Conservation (phyloP, 106 monocot species). For the Acorus gramineus region DNA sequence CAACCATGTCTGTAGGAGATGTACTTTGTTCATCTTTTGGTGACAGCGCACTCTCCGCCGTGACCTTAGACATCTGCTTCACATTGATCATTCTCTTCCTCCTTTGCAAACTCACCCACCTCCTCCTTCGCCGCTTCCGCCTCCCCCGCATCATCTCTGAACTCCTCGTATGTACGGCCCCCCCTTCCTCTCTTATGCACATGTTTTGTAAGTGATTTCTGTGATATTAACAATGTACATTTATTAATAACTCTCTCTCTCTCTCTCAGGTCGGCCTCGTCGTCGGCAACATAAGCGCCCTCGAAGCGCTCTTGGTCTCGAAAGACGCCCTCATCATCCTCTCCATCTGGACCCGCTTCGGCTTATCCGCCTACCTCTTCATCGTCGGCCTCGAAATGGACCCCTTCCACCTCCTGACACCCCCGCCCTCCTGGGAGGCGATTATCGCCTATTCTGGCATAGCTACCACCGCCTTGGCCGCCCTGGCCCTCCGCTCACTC, state of each 20-base stretch:
- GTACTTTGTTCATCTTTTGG: slow-evolving; percentile 48
- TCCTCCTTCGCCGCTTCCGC: slow-evolving; percentile 38
- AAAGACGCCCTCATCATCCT: background rate
- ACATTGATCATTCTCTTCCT: slow-evolving; percentile 26
- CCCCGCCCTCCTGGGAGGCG: slow-evolving; percentile 10
- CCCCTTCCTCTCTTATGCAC: no score
- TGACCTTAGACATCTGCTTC: slow-evolving; percentile 16
- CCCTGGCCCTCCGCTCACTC: slow-evolving; percentile 10
- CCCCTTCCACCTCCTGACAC: slow-evolving; percentile 15
- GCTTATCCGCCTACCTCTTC: slow-evolving; percentile 44
- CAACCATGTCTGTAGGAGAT: slow-evolving; percentile 66
- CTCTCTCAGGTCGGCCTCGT: slow-evolving; percentile 26
- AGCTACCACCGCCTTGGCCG: slow-evolving; percentile 17
- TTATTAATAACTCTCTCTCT: background rate
- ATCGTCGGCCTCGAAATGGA: slow-evolving; percentile 71
- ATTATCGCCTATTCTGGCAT: slow-evolving; percentile 40
- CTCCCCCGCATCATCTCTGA: slow-evolving; percentile 52
- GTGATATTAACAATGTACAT: background rate
- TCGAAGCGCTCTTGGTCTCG: slow-evolving; percentile 2
- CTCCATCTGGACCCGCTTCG: slow-evolving; percentile 5
- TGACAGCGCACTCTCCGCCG: slow-evolving; percentile 3
- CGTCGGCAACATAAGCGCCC: slow-evolving; percentile 16
- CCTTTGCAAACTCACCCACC: slow-evolving; percentile 30
- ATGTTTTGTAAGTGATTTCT: no score
- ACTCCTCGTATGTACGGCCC: slow-evolving; percentile 18